These are phyloP conservation scores for Fusarium avenaceum DNA, from an alignment of 2,329 filamentous ascomycete genomes.

Conservation along the genomic window DNA sequence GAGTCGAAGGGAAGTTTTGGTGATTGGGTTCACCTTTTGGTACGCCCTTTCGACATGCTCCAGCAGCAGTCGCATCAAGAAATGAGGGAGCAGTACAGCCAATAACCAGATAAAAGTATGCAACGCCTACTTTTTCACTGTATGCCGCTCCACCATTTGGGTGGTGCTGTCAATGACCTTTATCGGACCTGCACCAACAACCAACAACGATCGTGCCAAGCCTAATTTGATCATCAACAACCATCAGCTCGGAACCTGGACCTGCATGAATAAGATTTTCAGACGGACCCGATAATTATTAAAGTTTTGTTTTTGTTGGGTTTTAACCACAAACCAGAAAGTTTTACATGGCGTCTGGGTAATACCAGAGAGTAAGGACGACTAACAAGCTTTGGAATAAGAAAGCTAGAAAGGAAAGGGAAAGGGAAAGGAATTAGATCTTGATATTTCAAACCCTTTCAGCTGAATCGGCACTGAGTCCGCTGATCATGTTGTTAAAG, in stretches of 20 bases:
- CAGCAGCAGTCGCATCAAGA: no score
- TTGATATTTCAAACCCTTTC: conserved; percentile 8
- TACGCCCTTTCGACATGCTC: no score
- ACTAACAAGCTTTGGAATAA: no score
- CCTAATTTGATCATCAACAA: conserved; percentile 17
- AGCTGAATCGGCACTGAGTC: conserved; percentile 25
- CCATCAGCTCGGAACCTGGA: conserved; percentile 28
- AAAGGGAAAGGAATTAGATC: background rate
- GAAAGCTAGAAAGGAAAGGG: no score
- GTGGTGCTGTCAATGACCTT: background rate
- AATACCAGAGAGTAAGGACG: no score
- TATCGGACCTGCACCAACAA: conserved; percentile 28
- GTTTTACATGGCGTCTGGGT: background rate
- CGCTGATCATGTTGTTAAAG: conserved; percentile 2
- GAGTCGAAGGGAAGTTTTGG: conserved; percentile 5
- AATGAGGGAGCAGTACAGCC: no score
- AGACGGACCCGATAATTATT: no score
- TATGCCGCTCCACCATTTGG: background rate
- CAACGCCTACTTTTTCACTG: no score
- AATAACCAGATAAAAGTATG: no score
- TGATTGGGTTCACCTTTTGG: background rate
- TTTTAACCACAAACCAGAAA: conserved; percentile 2
- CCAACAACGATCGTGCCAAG: conserved; percentile 25
- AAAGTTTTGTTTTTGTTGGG: background rate
- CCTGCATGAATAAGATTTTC: background rate